Percentiles rank a stretch among this genome's conserved stretches.
Evolutionary conservation across 257 asterid genomes (phyloP).

Genomic region (Linaria vulgaris): DNA sequence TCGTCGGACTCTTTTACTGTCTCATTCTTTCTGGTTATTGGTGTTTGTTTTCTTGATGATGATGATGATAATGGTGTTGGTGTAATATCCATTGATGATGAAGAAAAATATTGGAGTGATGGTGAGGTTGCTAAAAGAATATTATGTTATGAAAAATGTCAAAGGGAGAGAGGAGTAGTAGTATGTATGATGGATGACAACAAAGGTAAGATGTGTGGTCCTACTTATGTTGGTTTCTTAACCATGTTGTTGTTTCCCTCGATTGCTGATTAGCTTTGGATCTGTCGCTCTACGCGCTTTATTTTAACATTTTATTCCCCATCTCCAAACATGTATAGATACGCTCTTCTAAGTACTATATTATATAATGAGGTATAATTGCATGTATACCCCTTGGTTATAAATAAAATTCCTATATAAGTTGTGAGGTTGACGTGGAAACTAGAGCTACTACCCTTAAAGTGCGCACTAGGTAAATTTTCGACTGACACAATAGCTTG

Average conservation of each 20-base stretch:
- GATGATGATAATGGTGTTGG: conserved; percentile 31
- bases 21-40: neutral
- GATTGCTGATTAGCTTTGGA: conserved; percentile 34
- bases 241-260: conserved; percentile 23
- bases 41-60: conserved; percentile 18
- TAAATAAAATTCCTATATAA: no score
- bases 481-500: no score
- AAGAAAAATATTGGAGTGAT: neutral
- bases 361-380: neutral
- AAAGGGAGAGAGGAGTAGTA: conserved; percentile 5
- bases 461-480: no score
- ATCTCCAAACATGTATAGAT: no score
- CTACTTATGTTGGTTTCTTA: conserved; percentile 33
- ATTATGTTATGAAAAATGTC: conserved; percentile 37
- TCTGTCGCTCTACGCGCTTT: conserved; percentile 16
- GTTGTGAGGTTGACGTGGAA: no score
- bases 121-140: conserved; percentile 32
- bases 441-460: no score
- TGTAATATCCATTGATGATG: conserved; percentile 32
- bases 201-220: conserved; percentile 44
- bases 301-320: neutral
- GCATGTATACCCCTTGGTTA: no score
- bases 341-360: no score
- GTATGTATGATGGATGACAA: no score
- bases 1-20: conserved; percentile 9